phyloP scores from a whole-genome alignment of 176 grass and related monocot genomes.

The Eragrostis curvula region DNA sequence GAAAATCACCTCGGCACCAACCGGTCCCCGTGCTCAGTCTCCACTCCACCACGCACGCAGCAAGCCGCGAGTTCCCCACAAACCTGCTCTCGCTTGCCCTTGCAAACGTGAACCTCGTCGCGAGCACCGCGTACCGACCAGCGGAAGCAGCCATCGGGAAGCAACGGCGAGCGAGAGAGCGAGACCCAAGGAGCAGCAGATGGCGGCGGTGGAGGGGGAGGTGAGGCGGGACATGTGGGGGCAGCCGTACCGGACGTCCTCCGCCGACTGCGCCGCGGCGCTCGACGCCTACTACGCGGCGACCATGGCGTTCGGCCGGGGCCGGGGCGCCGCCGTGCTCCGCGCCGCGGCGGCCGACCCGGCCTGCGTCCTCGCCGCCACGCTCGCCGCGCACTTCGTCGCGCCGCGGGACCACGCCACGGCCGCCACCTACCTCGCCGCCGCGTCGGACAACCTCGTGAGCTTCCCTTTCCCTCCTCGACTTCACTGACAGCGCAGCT shows the following conservation, averaged over 20 bases:
- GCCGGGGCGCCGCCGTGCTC: constrained; percentile 41
- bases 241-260: constrained; percentile 62
- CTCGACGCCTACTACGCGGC: constrained; percentile 67
- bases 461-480: neutral
- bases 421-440: constrained; percentile 49
- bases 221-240: constrained; percentile 62
- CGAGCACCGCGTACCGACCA: neutral
- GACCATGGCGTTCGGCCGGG: constrained; percentile 52
- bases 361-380: constrained; percentile 53
- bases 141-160: neutral
- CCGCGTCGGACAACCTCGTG: constrained; percentile 55
- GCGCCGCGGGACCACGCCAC: constrained; percentile 33
- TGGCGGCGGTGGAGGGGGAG: too few relatives aligned
- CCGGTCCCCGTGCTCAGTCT: too few relatives aligned
- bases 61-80: too few relatives aligned
- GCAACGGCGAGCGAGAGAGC: neutral
- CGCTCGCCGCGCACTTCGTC: constrained; percentile 56
- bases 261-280: constrained; percentile 58
- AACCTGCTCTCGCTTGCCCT: too few relatives aligned
- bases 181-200: too few relatives aligned
- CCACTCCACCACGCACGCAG: too few relatives aligned
- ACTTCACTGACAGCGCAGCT: neutral
- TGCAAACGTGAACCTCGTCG: neutral
- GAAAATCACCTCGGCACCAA: too few relatives aligned
- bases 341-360: constrained; percentile 55